phyloP scores from a whole-genome alignment of 345 rosid species.

The Eucalyptus victrix region DNA sequence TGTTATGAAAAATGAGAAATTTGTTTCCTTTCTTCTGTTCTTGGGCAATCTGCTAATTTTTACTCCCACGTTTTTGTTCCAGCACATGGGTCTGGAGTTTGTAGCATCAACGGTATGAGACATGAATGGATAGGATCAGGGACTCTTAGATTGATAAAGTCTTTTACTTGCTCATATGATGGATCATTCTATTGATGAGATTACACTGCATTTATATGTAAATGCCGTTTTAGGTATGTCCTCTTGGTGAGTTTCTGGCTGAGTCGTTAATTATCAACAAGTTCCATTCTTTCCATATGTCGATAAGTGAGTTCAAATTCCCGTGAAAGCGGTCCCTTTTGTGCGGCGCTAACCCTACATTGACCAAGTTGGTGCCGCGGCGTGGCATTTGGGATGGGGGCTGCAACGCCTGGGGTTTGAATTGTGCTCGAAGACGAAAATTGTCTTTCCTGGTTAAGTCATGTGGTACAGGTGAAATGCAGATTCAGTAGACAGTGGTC shows the following conservation, averaged over 20 bases:
- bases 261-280: neutral
- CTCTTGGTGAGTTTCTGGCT: neutral
- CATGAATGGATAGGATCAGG: neutral
- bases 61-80: neutral
- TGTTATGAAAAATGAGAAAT: neutral
- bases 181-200: neutral
- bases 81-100: neutral
- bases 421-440: neutral
- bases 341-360: neutral
- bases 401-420: neutral
- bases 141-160: too few relatives aligned
- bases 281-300: neutral
- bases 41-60: neutral
- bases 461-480: neutral
- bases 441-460: neutral
- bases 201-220: neutral
- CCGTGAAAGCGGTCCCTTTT: neutral
- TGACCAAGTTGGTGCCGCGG: neutral
- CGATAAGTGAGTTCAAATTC: neutral
- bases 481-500: neutral
- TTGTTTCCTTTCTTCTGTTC: neutral
- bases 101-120: rapidly evolving
- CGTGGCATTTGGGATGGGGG: neutral
- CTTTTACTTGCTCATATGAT: neutral
- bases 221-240: neutral